These are phyloP conservation scores for Petunia secreta DNA, from an alignment of 257 asterid species.

Conservation along the genomic window DNA sequence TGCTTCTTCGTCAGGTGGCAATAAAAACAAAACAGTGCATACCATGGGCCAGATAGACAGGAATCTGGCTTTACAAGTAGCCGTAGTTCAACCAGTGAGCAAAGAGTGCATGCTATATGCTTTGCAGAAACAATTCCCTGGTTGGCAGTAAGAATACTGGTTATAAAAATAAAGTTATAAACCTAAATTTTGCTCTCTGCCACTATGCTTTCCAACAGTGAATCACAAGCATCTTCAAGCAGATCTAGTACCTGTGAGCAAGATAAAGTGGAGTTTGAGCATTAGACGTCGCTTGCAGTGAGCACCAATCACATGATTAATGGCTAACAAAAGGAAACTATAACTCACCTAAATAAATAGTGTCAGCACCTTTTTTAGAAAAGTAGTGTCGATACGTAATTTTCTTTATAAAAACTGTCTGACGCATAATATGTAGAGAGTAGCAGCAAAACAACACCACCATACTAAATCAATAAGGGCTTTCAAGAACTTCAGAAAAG, in stretches of 20 bases:
- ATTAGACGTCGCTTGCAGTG: not conserved
- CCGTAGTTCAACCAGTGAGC: conserved; percentile 5
- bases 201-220: conserved; percentile 60
- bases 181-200: conserved; percentile 37
- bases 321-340: not conserved
- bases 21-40: not conserved
- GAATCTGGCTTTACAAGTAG: not conserved
- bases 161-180: conserved; percentile 22
- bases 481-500: not conserved
- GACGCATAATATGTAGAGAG: not conserved
- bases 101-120: not conserved
- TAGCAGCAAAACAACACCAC: not conserved
- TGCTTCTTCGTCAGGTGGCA: not conserved
- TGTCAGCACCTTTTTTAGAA: not conserved
- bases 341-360: not conserved
- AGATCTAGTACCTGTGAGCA: conserved; percentile 79
- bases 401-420: too few species aligned
- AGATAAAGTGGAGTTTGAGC: not conserved
- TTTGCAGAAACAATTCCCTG: not conserved
- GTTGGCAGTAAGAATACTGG: conserved; percentile 13
- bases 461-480: not conserved
- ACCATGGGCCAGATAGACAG: not conserved
- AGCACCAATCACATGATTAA: not conserved
- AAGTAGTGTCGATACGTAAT: too few species aligned
- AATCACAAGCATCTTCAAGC: conserved; percentile 87